Evolutionary conservation across 768 basidiomycete genomes (phyloP), one percentile per base, ranked within the genome.

Genomic region (Atractiella rhizophila): DNA sequence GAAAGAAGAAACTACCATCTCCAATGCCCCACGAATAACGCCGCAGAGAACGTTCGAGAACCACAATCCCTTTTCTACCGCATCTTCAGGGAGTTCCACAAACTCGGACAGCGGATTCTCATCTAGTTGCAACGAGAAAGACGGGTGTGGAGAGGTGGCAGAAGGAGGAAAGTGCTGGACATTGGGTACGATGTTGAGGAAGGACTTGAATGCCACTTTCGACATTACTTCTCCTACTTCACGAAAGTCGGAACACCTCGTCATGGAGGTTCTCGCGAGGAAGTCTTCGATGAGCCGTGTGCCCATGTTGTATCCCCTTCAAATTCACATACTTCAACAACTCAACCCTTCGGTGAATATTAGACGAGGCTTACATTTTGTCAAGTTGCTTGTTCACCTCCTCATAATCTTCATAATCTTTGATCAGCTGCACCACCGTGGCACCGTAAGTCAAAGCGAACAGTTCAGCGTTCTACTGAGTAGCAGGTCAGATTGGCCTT

Each of bases 251-350:
- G 73, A 63, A 59, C 91, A 98, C 50, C 81, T 66, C n/a, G 79
- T 81, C 16, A 91, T 57, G 16, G 68, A 72, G 47, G 83, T 85
- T 55, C 80, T 72, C 19, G 91, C 88, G 35, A 98, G 67, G 54
- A 98, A 91, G 56, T 98, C 91, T 56, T 98, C 91, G 43, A 98
- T 91, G 40, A 98, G 62, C 28, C 91, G 67, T 19, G 75, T 88
- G 21, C 91, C 91, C 44, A 98, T 96, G 56, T 86, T 91, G 60
- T 91, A 94, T 4, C 91, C 91, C 88, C 94, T 96, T n/a, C 18
- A 10, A 11, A n/a, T n/a, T n/a, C n/a, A n/a, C n/a, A n/a, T n/a
- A n/a, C n/a, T n/a, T 28, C 3, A 13, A 27, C 15, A 24, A 39
- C 4, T 21, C 5, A 5, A 4, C 3, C 26, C 4, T 4, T 21